Base-by-base conservation (phyloP, 2,329 filamentous ascomycete species). In the Apiospora marii region DNA sequence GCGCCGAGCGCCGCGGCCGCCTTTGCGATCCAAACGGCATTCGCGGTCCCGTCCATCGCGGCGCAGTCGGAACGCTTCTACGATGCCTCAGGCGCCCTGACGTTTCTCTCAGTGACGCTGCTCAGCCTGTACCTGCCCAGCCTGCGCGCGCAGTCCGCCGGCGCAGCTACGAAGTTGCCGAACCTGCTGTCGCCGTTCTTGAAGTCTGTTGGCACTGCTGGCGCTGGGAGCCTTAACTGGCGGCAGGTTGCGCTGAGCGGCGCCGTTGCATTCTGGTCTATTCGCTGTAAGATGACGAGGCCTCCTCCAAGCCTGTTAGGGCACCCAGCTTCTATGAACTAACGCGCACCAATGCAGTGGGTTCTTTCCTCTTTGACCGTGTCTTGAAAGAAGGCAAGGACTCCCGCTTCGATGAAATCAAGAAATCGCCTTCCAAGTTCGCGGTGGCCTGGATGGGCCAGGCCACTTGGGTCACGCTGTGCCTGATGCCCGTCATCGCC, bases 381-480 rank as follows among this genome's bases (percentile, higher is more conserved):
- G 88, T 92, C 74, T 84, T 89, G 14, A 80, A 85, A 53, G 84
- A 90, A 53, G 91, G 91, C 69, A 82, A 86, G 68, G 92, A 93
- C 83, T 82, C 83, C 30, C 84, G 85, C 70, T 87, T 87, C 77
- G 83, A 85, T 72, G 72, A 77, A 67, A 82, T 87, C 72, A 83
- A 83, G 74, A 77, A 76, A 16, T 79, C 80, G 1, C 80, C 83
- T 0, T 71, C 74, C 30, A 79, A 77, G 69, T 85, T 87, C 76
- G 75, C 79, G 3, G 78, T 64, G 64, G 82, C 82, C 19, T 87
- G 82, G 74, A 74, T 83, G 70, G 88, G 87, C 4, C 92, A 93
- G 80, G 91, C 91, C 8, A 86, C 87, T 0, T 93, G 91, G 92
- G 90, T 93, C 2, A 89, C 89, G 2, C 83, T 93, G n/a, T 91